phyloP scores from a whole-genome alignment of 805 yeast species.

The Cyberlindnera meyerae region DNA sequence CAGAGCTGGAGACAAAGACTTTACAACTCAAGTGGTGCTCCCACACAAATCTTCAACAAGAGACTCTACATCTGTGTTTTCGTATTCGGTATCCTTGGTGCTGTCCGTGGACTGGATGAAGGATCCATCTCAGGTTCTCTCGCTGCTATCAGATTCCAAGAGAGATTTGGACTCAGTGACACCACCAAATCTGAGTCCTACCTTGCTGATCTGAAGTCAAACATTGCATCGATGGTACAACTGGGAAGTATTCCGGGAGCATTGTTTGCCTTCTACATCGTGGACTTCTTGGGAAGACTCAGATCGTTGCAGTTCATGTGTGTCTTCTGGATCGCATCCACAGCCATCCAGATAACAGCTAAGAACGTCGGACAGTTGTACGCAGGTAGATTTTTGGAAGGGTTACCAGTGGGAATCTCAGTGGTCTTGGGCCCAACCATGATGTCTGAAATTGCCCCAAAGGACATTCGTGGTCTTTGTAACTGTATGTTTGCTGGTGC shows the following conservation, averaged over 20 bases:
- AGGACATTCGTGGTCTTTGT: constrained; percentile 46
- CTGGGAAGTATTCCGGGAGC: constrained; percentile 51
- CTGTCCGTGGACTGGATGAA: constrained; percentile 55
- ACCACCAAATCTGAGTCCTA: constrained; percentile 28
- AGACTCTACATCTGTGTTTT: constrained; percentile 39
- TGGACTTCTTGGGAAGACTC: constrained; percentile 47
- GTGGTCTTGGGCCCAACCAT: constrained; percentile 51
- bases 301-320: constrained; percentile 41
- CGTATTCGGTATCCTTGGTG: constrained; percentile 51
- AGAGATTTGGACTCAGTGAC: constrained; percentile 41
- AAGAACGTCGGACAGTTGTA: constrained; percentile 43
- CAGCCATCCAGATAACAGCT: constrained; percentile 43
- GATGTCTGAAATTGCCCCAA: constrained; percentile 50
- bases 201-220: constrained; percentile 42
- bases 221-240: constrained; percentile 55
- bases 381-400: constrained; percentile 52
- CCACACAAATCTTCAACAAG: constrained; percentile 42
- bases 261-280: constrained; percentile 40
- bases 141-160: constrained; percentile 37
- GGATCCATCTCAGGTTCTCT: constrained; percentile 45
- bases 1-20: constrained; percentile 5
- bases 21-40: constrained; percentile 22
- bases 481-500: constrained; percentile 52
- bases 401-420: constrained; percentile 51
- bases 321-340: constrained; percentile 39